Evolutionary conservation across 2,329 filamentous ascomycete species (phyloP).

Genomic region (Penicillium sclerotigenum): DNA sequence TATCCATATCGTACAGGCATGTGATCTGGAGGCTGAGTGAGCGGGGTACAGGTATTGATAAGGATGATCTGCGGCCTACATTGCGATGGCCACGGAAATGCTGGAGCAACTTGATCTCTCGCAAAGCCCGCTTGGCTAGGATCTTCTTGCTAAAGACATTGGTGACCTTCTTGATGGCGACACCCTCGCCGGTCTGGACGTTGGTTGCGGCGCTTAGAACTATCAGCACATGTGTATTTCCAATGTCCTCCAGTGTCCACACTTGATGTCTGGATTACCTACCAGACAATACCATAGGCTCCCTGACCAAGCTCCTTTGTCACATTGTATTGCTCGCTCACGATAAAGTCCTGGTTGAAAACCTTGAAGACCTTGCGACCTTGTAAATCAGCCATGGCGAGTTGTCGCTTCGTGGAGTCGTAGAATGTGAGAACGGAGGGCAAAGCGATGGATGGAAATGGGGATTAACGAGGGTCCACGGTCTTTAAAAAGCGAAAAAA

Average conservation of each 20-base stretch:
- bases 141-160: constrained; percentile 99
- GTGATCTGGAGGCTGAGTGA: constrained; percentile 69
- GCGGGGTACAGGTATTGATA: constrained; percentile 19
- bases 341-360: constrained; percentile 99
- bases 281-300: constrained; percentile 99
- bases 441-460: constrained; percentile 1
- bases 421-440: not conserved
- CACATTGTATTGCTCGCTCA: constrained; percentile 96
- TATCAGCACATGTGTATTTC: not conserved
- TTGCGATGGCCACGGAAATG: constrained; percentile 92
- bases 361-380: constrained; percentile 96
- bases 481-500: constrained; percentile 5
- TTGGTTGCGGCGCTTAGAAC: constrained; percentile 78
- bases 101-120: constrained; percentile 97
- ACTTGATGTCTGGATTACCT: constrained; percentile 32
- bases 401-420: constrained; percentile 1
- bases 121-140: constrained; percentile 91
- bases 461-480: not conserved
- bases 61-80: constrained; percentile 50
- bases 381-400: constrained; percentile 57
- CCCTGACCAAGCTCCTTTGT: constrained; percentile 98
- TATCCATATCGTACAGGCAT: constrained; percentile 99
- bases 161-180: constrained; percentile 99
- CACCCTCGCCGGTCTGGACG: constrained; percentile 82
- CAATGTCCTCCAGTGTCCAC: not conserved